Evolutionary conservation across 2,329 filamentous ascomycete genomes (phyloP), one percentile per base, ranked within the genome.

Genomic region (Colletotrichum incanum): DNA sequence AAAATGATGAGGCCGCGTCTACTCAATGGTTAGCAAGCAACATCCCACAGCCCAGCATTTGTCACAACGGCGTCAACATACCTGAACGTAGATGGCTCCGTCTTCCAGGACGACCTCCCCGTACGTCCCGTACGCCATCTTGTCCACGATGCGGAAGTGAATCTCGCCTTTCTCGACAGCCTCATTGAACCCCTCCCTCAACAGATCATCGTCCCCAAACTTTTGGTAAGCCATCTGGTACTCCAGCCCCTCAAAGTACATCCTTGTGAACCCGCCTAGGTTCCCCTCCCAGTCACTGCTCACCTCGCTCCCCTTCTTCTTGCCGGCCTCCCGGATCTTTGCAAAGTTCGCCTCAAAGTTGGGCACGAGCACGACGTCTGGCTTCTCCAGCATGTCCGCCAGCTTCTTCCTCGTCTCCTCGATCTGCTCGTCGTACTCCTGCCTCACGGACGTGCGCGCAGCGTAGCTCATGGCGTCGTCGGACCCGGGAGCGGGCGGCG

Each of bases 21-120:
- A 41, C 0, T 12, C 2, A 16, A 14, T 5, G 12, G 68, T 67
- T 41, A 64, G 50, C 39, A 62, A n/a, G 45, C 11, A 37, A 26
- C 6, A 1, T 62, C 31, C 55, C 20, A 28, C n/a, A 34, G 11
- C 9, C 4, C n/a, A 4, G 7, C 26, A 26, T 3, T n/a, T n/a
- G 20, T 34, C 7, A 20, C 20, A 7, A 39, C 11, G 4, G 20
- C 2, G 12, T 20, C 23, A 23, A 75, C 78, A 76, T 79, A 85
- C 83, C 82, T 88, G 86, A n/a, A 90, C 76, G 69, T 86, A 87
- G 28, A 89, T 77, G 39, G 84, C 78, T 1, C 86, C 87, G 49
- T 85, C 84, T 75, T 89, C 86, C 39, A 89, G 69, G 2, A 85
- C 79, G 23, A 78, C 76, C 81, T 89, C 87, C 73, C 84, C 82